Evolutionary conservation across 1,284 basidiomycete genomes (phyloP), one percentile per base, ranked within the genome.

Genomic region (Trichosporon sp.): DNA sequence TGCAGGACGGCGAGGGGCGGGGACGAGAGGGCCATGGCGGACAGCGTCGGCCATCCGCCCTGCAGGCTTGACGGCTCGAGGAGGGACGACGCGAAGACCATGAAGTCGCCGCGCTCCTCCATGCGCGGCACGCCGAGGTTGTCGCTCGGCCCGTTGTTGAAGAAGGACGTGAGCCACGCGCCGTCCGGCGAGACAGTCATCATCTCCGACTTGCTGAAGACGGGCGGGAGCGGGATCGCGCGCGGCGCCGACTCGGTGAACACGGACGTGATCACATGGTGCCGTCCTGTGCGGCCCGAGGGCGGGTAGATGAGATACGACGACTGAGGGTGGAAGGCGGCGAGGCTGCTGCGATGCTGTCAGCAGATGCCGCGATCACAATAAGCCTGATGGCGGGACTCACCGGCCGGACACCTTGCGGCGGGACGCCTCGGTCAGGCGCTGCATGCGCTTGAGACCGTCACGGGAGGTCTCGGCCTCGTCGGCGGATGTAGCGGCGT

Each of bases 181-280:
- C 78, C 80, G 65, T 74, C 71, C 11, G 76, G 78, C 9, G 78
- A 79, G 21, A 76, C 62, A 25, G 67, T 71, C 7, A 78, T n/a
- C 25, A 75, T 70, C 38, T 72, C 62, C 8, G 72, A 68, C 2
- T 72, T 73, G 21, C 65, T 63, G 7, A 78, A 68, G 25, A 76
- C 12, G 0, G 72, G 35, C 3, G 78, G 74, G 3, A 72, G 62
- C 4, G 74, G 71, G 15, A 80, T 60, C 15, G 65, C 64, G 38
- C 74, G 67, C 62, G 76, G 75, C 23, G 73, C 67, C 3, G 72
- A 44, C 27, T 65, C 68, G 15, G 68, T 65, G 27, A 73, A 73
- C 31, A 73, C 63, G 0, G 70, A 71, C 1, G 72, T 63, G 15
- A 73, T 18, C 21, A 69, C 44, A 42, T 71, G 72, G 27, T 67